phyloP scores from a whole-genome alignment of 164 flowering plant genomes.

The Annona squamosa region DNA sequence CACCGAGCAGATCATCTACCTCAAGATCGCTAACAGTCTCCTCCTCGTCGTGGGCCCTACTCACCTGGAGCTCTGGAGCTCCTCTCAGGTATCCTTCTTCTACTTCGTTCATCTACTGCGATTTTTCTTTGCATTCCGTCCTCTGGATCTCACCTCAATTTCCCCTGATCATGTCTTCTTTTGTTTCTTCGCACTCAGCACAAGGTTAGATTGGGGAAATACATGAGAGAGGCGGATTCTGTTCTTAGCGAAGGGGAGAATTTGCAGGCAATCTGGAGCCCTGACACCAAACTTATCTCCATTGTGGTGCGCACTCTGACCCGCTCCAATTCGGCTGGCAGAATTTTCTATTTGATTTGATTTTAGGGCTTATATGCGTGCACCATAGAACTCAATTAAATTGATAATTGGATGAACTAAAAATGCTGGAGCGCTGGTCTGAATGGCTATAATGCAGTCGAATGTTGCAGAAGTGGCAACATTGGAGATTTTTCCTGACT shows the following conservation, averaged over 20 bases:
- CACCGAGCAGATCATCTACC: constrained; percentile 62
- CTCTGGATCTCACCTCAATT: not conserved
- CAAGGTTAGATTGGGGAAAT: constrained; percentile 84
- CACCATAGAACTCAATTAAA: not conserved
- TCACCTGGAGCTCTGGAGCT: constrained; percentile 92
- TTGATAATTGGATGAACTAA: not conserved
- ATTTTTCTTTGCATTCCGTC: not conserved
- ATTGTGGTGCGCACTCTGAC: constrained; percentile 53
- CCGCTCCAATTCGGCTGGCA: not conserved
- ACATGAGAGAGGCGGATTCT: constrained; percentile 66
- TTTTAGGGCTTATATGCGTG: not conserved
- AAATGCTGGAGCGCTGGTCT: not conserved
- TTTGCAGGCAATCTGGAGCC: constrained; percentile 84
- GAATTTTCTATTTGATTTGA: not conserved
- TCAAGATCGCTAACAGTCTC: constrained; percentile 56
- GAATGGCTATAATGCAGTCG: not conserved
- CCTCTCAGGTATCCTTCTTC: constrained; percentile 63
- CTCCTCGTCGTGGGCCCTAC: constrained; percentile 74
- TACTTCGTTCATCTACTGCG: not conserved
- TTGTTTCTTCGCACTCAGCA: constrained; percentile 40
- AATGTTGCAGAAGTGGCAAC: not conserved
- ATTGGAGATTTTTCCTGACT: too few species aligned
- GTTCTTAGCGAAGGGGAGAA: constrained; percentile 83
- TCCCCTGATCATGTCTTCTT: constrained; percentile 1
- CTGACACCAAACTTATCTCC: constrained; percentile 73